Base-by-base conservation (phyloP, 2,329 filamentous ascomycete species). In the Aspergillus nomiae region DNA sequence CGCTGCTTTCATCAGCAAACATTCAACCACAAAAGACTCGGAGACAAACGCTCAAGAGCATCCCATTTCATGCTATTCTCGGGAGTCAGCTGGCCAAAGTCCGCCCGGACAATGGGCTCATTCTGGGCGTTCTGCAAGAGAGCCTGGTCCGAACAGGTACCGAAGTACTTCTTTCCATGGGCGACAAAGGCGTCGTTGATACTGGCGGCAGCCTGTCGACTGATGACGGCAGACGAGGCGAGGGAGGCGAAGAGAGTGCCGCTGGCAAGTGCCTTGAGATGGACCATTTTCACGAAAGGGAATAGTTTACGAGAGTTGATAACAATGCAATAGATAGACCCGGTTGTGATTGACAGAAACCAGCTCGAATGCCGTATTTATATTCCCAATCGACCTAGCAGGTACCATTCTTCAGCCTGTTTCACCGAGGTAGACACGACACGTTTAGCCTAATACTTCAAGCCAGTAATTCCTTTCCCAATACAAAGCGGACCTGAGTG, bases 51-150 rank as follows among this genome's bases (percentile, higher is more conserved):
- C 80, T 92, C 87, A 45, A 82, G 87, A 63, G 82, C 80, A 64
- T 87, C 82, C 87, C 87, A 91, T 80, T 87, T 86, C 77, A 88
- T 85, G 6, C 83, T 83, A 72, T 91, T 90, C 63, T 85, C 86
- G 0, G 87, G 86, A 0, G 88, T 89, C 38, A 89, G 78, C 73
- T 87, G 83, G 45, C 88, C 88, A 68, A 90, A 90, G 70, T 89
- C 85, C 85, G 86, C 67, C n/a, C 61, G 62, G 65, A 85, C 82
- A 63, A 83, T 82, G 67, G 91, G 86, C 74, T 90, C 88, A 58
- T 84, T 84, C 71, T 87, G 75, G 64, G 90, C 84, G 50, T 87
- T 87, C 16, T 74, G 85, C 54, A 92, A 77, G 8, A 79, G 81
- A 16, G 73, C 72, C 63, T 81, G 82, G 71, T 88, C 84, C 8